These are phyloP conservation scores for Epichloe coenophiala DNA, from an alignment of 2,329 filamentous ascomycete genomes.

Conservation along the genomic window DNA sequence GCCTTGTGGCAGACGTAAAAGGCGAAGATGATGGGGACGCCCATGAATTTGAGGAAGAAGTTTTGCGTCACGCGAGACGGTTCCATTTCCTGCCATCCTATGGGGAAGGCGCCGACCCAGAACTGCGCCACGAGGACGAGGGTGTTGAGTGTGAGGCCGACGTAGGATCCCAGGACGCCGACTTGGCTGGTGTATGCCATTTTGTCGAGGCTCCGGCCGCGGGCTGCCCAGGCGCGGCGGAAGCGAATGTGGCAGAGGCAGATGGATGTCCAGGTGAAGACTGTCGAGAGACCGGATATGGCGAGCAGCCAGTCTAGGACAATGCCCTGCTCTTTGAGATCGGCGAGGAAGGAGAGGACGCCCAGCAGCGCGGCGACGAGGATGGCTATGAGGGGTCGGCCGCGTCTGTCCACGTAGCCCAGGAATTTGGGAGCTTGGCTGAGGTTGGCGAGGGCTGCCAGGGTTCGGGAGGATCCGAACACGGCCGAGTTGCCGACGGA, in stretches of 20 bases:
- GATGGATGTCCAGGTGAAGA: slow-evolving; percentile 75
- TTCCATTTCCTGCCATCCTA: slow-evolving; percentile 38
- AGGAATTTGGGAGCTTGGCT: slow-evolving; percentile 66
- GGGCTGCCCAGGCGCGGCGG: slow-evolving; percentile 60
- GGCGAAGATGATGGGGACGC: slow-evolving; percentile 51
- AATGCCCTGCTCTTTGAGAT: slow-evolving; percentile 41
- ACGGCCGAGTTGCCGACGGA: slow-evolving; percentile 87
- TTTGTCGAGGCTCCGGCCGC: slow-evolving; percentile 59
- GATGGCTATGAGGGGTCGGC: slow-evolving; percentile 67
- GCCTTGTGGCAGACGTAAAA: slow-evolving; percentile 66
- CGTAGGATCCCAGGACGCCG: slow-evolving; percentile 65
- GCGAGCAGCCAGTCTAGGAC: slow-evolving; percentile 73
- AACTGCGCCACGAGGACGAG: slow-evolving; percentile 73
- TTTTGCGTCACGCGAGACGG: slow-evolving; percentile 36
- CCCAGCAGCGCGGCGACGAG: slow-evolving; percentile 52
- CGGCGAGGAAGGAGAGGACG: slow-evolving; percentile 61
- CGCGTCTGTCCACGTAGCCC: slow-evolving; percentile 69
- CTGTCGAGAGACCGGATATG: slow-evolving; percentile 56
- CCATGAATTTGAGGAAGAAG: slow-evolving; percentile 65
- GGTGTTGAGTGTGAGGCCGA: slow-evolving; percentile 63
- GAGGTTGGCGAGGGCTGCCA: slow-evolving; percentile 81
- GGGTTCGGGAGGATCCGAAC: slow-evolving; percentile 80
- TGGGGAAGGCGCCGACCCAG: slow-evolving; percentile 72
- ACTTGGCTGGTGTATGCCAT: slow-evolving; percentile 72
- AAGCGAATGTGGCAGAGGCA: slow-evolving; percentile 90